Evolutionary conservation across 345 rosid species (phyloP), one percentile per base, ranked within the genome.

Genomic region (Brassica carinata): DNA sequence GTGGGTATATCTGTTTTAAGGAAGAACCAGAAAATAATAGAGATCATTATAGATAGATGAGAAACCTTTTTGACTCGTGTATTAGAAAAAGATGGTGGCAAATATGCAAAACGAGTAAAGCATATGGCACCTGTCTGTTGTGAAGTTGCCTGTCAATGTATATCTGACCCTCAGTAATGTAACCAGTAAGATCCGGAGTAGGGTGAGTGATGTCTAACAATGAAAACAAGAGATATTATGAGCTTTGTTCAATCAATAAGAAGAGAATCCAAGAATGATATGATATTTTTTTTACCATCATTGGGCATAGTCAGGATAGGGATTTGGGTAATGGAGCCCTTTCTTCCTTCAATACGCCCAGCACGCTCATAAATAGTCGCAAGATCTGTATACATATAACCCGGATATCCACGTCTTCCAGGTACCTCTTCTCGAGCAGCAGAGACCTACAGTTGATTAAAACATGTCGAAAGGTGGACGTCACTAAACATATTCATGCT

Each of bases 391-490:
- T 96, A 96, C 99, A 96, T 96, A 74, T 96, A 96, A 30, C 99
- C 99, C 2, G 98, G 99, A 89, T 96, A 96, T 77, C 97, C 99
- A 89, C 98, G 98, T 83, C 99, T 90, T 82, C 99, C 99, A 18
- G 99, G 99, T 2, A 96, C 99, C 86, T 94, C 99, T 75, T 96
- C 99, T 72, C 99, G 85, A 43, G 99, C 99, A 88, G 99, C 99
- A 73, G 98, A 96, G 23, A 96, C 98, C 99, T 96, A 88, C 65
- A 88, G 18, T 55, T 71, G 14, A 33, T 43, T 26, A 5, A n/a
- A 23, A 26, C 4, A 68, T 58, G 43, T 31, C 26, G 9, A 1
- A 7, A 64, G 26, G 43, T 64, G 31, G 11, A 64, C 6, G 9
- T 64, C 13, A 15, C 2, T 7, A 33, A 15, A 65, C 3, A 29